These are phyloP conservation scores for Colletotrichum tabaci DNA, from an alignment of 2,329 filamentous ascomycete genomes.

Conservation along the genomic window DNA sequence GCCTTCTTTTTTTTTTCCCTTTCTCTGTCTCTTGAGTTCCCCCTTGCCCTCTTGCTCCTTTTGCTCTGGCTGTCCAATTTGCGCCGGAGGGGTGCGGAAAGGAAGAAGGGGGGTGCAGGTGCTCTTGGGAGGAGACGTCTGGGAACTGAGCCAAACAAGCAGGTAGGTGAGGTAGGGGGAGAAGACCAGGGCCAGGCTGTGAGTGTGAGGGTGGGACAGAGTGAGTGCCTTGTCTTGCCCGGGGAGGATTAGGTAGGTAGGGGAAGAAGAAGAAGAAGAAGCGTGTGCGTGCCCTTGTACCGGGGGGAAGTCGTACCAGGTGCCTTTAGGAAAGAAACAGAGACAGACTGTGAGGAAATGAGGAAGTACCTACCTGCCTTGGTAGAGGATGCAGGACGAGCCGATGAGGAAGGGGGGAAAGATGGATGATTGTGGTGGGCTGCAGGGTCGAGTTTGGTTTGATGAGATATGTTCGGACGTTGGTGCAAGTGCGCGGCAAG, in stretches of 20 bases:
- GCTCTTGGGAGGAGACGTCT: constrained; percentile 25
- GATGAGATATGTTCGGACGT: constrained; percentile 39
- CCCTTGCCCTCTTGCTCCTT: constrained; percentile 10
- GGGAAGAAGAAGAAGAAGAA: neutral
- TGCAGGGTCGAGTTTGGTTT: constrained; percentile 39
- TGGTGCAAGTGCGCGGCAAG: constrained; percentile 11
- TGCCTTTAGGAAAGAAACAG: neutral
- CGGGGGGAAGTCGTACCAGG: neutral
- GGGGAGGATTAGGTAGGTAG: neutral
- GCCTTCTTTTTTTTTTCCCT: constrained; percentile 39
- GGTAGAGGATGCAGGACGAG: neutral
- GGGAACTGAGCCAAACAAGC: constrained; percentile 32
- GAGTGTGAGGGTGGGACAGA: neutral
- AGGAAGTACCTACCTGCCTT: neutral
- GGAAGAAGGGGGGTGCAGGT: constrained; percentile 10
- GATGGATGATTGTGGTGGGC: constrained; percentile 16
- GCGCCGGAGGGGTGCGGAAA: constrained; percentile 30
- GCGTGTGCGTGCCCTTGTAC: neutral
- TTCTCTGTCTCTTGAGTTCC: neutral
- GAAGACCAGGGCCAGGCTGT: constrained; percentile 27
- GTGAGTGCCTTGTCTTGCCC: constrained; percentile 12
- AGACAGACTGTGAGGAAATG: neutral
- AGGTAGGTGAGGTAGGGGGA: constrained; percentile 16
- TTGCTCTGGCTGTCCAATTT: constrained; percentile 33
- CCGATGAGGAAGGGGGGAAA: neutral